Conservation (phyloP, 345 rosid genomes). For the Pistacia integerrima region DNA sequence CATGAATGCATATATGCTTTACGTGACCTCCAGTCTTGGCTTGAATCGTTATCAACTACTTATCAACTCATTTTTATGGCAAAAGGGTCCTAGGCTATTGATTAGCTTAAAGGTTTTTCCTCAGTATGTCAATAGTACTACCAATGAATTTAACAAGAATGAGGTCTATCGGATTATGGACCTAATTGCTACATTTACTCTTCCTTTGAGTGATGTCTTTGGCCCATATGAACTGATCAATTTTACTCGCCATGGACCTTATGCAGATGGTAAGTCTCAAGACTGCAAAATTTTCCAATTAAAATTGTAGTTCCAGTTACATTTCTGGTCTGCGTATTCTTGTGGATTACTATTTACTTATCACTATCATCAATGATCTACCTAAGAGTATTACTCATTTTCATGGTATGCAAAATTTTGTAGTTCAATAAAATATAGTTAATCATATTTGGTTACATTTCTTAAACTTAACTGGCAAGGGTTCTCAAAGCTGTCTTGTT, state of each 20-base stretch:
- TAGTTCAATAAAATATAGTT: too few species aligned
- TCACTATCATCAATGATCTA: too few species aligned
- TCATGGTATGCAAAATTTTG: too few species aligned
- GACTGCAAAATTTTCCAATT: background rate
- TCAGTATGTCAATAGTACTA: background rate
- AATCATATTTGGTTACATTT: too few species aligned
- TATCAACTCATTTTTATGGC: conserved; percentile 44
- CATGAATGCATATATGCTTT: conserved; percentile 14
- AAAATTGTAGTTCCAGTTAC: background rate
- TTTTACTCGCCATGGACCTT: conserved; percentile 40
- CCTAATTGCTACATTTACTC: conserved; percentile 36
- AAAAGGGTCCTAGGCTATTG: conserved; percentile 44
- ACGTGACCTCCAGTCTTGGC: conserved; percentile 31
- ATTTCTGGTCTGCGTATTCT: background rate
- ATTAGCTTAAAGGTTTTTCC: conserved; percentile 52
- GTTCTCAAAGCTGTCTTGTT: background rate
- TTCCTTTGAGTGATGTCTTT: conserved; percentile 31
- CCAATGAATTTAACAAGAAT: conserved; percentile 31
- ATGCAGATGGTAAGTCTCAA: conserved; percentile 37
- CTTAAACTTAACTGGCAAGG: background rate
- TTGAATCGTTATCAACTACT: conserved; percentile 14
- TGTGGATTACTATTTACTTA: too few species aligned
- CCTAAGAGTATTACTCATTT: too few species aligned
- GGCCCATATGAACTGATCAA: conserved; percentile 61
- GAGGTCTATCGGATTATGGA: conserved; percentile 35